Conservation (phyloP, 805 yeast species). For the Saturnispora zaruensis region DNA sequence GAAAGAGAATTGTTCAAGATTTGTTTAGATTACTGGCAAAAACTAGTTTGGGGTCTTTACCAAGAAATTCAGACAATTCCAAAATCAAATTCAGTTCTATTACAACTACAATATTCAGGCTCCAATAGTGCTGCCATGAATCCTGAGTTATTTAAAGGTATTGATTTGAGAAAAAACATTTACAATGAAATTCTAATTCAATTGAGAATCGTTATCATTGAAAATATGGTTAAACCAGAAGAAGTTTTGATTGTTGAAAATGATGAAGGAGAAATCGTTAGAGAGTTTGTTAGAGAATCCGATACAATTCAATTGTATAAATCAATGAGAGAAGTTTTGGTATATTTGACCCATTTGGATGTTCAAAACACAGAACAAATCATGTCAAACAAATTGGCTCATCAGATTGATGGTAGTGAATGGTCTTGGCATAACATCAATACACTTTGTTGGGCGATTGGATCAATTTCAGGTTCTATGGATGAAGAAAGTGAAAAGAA, state of each 20-base stretch:
- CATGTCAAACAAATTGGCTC: slow-evolving; percentile 84
- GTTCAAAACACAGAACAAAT: slow-evolving; percentile 90
- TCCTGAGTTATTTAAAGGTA: slow-evolving; percentile 67
- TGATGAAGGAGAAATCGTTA: slow-evolving; percentile 97
- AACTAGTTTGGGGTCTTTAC: slow-evolving; percentile 72
- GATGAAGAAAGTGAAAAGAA: slow-evolving; percentile 95
- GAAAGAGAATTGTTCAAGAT: slow-evolving; percentile 95
- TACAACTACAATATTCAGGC: slow-evolving; percentile 49
- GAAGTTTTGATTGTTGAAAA: slow-evolving; percentile 95
- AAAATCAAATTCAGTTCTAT: slow-evolving; percentile 60
- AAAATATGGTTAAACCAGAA: slow-evolving; percentile 97
- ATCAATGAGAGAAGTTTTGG: slow-evolving; percentile 91
- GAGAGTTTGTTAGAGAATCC: slow-evolving; percentile 94
- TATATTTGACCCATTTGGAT: slow-evolving; percentile 90
- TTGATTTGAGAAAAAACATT: slow-evolving; percentile 77
- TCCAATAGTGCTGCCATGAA: slow-evolving; percentile 83
- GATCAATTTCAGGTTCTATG: slow-evolving; percentile 98
- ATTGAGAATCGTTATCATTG: slow-evolving; percentile 87
- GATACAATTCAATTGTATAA: slow-evolving; percentile 95
- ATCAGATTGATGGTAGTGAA: slow-evolving; percentile 91
- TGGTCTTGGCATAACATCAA: slow-evolving; percentile 99
- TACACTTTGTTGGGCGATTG: slow-evolving; percentile 98
- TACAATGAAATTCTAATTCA: slow-evolving; percentile 73
- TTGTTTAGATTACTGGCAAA: slow-evolving; percentile 90
- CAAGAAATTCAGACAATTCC: slow-evolving; percentile 82